Base-by-base conservation (phyloP, 148 eudicot species). In the Rheum nobile region DNA sequence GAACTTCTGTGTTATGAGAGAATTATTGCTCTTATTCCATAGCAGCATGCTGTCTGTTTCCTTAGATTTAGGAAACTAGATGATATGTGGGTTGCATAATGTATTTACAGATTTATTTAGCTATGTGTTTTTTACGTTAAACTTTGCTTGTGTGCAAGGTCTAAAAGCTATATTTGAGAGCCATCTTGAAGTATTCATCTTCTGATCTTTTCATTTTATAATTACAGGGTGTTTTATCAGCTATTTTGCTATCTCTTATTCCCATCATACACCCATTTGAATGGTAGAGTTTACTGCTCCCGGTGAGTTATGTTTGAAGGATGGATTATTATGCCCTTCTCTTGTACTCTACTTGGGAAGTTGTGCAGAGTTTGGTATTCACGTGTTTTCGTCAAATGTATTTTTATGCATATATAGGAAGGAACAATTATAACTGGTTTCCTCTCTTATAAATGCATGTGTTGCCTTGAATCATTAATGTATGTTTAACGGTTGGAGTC, bases 181-280 rank as follows among this genome's bases (percentile, higher is more conserved):
- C n/a, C 38, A 29, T 17, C 21, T 65, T 65, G 21, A 65, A 65
- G 21, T 17, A 34, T 19, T 65, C 32, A 7, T 65, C 26, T 67
- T 72, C 59, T 80, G 67, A 76, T 67, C 57, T 29, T n/a, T 26
- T 38, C 67, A 21, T 69, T 75, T 78, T 55, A 46, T 76, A 69
- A 21, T 38, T 84, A 79, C 89, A 94, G 98, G 99, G 99, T 74
- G 84, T 88, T 69, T 84, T 95, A 31, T 91, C 97, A 37, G 96
- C 99, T 75, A 75, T 84, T 31, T 87, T 88, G 78, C 81, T 91
- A 65, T 89, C 97, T 79, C 52, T 92, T 75, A 85, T 87, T 79
- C 90, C 99, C 67, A 78, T 92, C 77, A 90, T 95, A 72, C 90
- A 89, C 63, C 99, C 99, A 70, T 95, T 95, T 86, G 96, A 92